phyloP scores from a whole-genome alignment of 169 alveolate genomes.

The Condylostoma magnum region DNA sequence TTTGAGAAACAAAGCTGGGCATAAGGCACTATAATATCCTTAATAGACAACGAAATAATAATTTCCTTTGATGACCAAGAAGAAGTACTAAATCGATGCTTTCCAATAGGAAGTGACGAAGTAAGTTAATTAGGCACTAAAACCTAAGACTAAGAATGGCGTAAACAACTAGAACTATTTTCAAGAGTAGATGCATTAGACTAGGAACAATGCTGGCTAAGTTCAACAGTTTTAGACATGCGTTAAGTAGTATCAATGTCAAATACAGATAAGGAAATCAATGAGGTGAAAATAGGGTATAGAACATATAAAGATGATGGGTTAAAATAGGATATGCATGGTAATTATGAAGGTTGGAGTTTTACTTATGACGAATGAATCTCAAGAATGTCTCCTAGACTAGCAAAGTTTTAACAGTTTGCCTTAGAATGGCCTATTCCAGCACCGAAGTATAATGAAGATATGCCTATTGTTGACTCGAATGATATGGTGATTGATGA shows the following conservation, averaged over 20 bases:
- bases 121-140: neutral
- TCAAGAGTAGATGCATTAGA: constrained; percentile 8
- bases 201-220: constrained; percentile 1
- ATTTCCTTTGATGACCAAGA: constrained; percentile 12
- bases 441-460: constrained; percentile 31
- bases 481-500: constrained; percentile 28
- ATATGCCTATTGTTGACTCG: constrained; percentile 46
- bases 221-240: constrained; percentile 20
- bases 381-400: constrained; percentile 47
- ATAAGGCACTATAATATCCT: constrained; percentile 26
- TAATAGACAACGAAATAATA: constrained; percentile 7
- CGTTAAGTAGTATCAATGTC: neutral
- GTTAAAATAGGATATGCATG: constrained; percentile 41
- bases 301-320: constrained; percentile 44
- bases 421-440: constrained; percentile 6
- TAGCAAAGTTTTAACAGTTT: constrained; percentile 21
- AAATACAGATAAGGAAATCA: neutral
- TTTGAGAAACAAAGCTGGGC: constrained; percentile 48
- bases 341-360: constrained; percentile 56
- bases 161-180: neutral
- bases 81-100: neutral
- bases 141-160: constrained; percentile 11
- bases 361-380: constrained; percentile 45
- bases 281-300: constrained; percentile 39
- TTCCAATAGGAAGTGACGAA: constrained; percentile 1